Evolutionary conservation across 1,284 basidiomycete genomes (phyloP).

Genomic region (Marasmius oreades): DNA sequence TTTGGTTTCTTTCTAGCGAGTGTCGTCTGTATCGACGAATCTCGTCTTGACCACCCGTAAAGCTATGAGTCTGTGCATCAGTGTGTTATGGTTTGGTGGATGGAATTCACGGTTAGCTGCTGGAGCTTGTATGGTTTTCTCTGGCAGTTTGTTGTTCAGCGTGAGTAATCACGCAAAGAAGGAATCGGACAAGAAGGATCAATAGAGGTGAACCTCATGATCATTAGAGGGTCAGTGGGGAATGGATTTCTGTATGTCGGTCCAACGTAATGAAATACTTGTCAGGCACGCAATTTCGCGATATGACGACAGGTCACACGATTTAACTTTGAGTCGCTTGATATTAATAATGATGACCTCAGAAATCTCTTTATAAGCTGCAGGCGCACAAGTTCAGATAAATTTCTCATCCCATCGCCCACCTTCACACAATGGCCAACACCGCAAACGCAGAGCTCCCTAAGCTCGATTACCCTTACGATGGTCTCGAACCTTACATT

Average conservation of each 20-base stretch:
- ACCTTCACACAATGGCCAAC: constrained; percentile 24
- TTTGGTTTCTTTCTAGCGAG: constrained; percentile 49
- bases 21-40: constrained; percentile 71
- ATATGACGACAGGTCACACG: no score
- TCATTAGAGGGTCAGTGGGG: neutral
- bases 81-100: constrained; percentile 73
- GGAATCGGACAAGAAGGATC: neutral
- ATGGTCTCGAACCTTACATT: constrained; percentile 87
- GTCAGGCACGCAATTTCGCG: no score
- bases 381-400: neutral
- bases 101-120: constrained; percentile 60
- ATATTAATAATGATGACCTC: no score
- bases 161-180: neutral
- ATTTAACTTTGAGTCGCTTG: no score
- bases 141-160: constrained; percentile 55
- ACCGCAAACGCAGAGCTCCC: constrained; percentile 58
- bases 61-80: constrained; percentile 67
- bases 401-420: constrained; percentile 1
- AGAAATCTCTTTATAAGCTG: no score
- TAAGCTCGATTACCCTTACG: constrained; percentile 81
- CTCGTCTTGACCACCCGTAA: constrained; percentile 69
- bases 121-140: constrained; percentile 65
- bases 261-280: no score
- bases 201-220: neutral
- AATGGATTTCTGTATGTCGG: neutral